A percentile compares a stretch with the other conserved stretches of the same genome.
Conservation (phyloP, 805 yeast genomes). For the Candida jianshihensis region DNA sequence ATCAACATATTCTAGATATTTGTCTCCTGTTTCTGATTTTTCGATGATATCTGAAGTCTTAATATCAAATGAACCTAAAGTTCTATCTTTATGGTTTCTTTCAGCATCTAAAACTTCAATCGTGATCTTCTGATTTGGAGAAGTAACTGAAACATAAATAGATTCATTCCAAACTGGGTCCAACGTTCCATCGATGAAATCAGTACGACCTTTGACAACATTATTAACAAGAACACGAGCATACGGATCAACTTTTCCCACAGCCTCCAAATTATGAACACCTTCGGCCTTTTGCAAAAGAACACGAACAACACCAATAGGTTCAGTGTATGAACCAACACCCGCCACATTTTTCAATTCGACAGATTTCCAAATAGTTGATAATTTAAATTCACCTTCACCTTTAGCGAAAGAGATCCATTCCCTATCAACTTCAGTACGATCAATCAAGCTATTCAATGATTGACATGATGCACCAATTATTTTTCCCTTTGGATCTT, state of each 20-base stretch:
- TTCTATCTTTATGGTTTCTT: conserved; percentile 69
- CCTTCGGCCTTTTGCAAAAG: conserved; percentile 63
- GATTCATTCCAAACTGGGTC: conserved; percentile 85
- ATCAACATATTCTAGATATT: conserved; percentile 51
- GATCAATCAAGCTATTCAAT: conserved; percentile 58
- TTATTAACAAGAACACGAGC: conserved; percentile 74
- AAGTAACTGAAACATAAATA: conserved; percentile 73
- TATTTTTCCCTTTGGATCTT: conserved; percentile 50
- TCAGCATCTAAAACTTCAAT: conserved; percentile 93
- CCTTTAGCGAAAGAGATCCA: conserved; percentile 72
- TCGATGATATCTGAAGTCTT: conserved; percentile 60
- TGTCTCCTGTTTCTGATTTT: conserved; percentile 48
- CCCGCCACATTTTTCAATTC: conserved; percentile 60
- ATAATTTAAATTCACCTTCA: conserved; percentile 63
- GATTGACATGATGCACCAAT: conserved; percentile 55
- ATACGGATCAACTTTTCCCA: conserved; percentile 93
- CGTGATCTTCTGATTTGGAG: conserved; percentile 74
- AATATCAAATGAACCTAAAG: conserved; percentile 77
- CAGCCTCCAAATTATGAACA: conserved; percentile 75
- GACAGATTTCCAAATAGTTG: conserved; percentile 84
- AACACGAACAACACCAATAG: conserved; percentile 86
- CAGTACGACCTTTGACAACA: conserved; percentile 69
- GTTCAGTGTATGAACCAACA: conserved; percentile 81
- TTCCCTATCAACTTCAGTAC: conserved; percentile 66
- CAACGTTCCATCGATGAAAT: conserved; percentile 54